Percentiles rank a stretch among this genome's conserved stretches.
Evolutionary conservation across 306 rosid species (phyloP).

Genomic region (Astragalus membranaceus): DNA sequence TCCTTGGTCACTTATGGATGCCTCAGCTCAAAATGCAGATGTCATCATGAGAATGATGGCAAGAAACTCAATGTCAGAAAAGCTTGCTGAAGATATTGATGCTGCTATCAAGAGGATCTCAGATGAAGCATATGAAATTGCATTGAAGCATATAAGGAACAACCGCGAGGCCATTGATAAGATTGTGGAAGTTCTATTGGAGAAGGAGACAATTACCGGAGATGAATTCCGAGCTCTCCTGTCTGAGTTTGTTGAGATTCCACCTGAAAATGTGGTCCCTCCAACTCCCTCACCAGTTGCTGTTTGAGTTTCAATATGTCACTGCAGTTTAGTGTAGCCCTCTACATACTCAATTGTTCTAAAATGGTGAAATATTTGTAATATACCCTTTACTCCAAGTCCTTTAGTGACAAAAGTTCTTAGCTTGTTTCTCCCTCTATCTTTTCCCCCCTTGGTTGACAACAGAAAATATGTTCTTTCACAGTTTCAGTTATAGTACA

Average conservation of each 20-base stretch:
- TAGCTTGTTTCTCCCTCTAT: background rate
- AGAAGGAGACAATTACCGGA: slow-evolving; percentile 84
- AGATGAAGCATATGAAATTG: slow-evolving; percentile 80
- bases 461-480: background rate
- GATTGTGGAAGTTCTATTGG: slow-evolving; percentile 85
- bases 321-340: slow-evolving; percentile 25
- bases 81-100: slow-evolving; percentile 92
- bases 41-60: slow-evolving; percentile 99
- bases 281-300: slow-evolving; percentile 65
- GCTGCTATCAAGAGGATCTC: slow-evolving; percentile 73
- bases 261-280: slow-evolving; percentile 67
- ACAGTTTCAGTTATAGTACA: background rate
- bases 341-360: slow-evolving; percentile 14
- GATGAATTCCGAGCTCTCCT: slow-evolving; percentile 91
- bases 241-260: slow-evolving; percentile 86
- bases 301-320: slow-evolving; percentile 40
- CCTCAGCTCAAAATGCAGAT: slow-evolving; percentile 70
- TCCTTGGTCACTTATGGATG: slow-evolving; percentile 96
- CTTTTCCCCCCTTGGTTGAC: background rate
- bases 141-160: slow-evolving; percentile 75
- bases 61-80: slow-evolving; percentile 96
- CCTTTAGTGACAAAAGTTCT: background rate
- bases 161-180: slow-evolving; percentile 97
- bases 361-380: slow-evolving; percentile 38
- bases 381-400: background rate